These are phyloP conservation scores for Ganoderma sinense DNA, from an alignment of 1,284 basidiomycete species.

Conservation along the genomic window DNA sequence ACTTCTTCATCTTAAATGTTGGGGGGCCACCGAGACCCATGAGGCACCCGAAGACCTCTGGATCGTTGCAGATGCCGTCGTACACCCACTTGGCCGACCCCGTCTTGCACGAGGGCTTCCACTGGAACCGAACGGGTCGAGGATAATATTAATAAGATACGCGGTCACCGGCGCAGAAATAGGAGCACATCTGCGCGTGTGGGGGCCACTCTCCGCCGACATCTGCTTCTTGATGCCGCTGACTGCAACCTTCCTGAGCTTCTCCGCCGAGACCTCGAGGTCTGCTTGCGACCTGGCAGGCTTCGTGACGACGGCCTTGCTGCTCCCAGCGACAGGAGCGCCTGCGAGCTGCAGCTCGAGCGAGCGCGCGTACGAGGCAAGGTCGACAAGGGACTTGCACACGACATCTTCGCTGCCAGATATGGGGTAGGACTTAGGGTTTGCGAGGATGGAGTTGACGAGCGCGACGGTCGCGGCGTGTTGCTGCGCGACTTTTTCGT, in stretches of 20 bases:
- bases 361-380: conserved; percentile 54
- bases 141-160: conserved; percentile 3
- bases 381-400: conserved; percentile 42
- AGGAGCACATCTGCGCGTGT: conserved; percentile 3
- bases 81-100: conserved; percentile 58
- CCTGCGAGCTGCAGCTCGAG: conserved; percentile 45
- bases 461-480: conserved; percentile 45
- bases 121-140: conserved; percentile 41
- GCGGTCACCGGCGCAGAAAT: conserved; percentile 6
- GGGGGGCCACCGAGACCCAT: conserved; percentile 55
- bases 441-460: conserved; percentile 46
- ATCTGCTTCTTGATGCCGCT: conserved; percentile 66
- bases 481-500: conserved; percentile 43
- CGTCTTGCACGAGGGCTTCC: conserved; percentile 60
- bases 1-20: conserved; percentile 60
- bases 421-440: conserved; percentile 45
- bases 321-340: conserved; percentile 20
- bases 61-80: conserved; percentile 61
- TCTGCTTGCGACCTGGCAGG: conserved; percentile 50
- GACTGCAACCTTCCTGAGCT: conserved; percentile 51
- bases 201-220: conserved; percentile 43
- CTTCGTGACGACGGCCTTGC: conserved; percentile 31
- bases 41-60: conserved; percentile 58
- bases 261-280: conserved; percentile 53
- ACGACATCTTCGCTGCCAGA: conserved; percentile 44